Conservation (phyloP, 768 basidiomycete species). For the Trametopsis cervina region DNA sequence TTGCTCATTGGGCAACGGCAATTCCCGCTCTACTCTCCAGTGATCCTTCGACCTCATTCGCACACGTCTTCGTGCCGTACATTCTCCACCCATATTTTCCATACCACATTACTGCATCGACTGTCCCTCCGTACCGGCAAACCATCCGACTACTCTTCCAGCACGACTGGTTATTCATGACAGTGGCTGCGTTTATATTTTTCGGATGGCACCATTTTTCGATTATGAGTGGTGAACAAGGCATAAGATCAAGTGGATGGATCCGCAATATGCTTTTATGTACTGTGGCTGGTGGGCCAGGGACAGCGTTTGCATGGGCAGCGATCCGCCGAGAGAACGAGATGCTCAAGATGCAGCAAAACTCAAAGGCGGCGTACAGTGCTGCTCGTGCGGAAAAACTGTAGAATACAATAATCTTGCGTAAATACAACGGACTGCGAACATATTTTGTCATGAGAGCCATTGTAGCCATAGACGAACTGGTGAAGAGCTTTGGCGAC, state of each 20-base stretch:
- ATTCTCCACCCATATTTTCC: conserved; percentile 8
- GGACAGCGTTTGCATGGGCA: conserved; percentile 9
- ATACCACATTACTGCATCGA: neutral
- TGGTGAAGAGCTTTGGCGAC: too few species aligned
- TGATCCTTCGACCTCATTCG: conserved; percentile 9
- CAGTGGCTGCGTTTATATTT: conserved; percentile 5
- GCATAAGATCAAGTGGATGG: neutral
- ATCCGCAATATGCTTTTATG: neutral
- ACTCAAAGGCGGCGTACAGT: too few species aligned
- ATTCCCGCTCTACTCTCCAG: conserved; percentile 1
- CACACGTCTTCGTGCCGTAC: conserved; percentile 8
- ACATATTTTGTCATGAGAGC: neutral
- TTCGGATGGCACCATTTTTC: conserved; percentile 4
- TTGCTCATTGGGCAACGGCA: conserved; percentile 1
- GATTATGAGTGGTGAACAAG: neutral
- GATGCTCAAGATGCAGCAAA: too few species aligned
- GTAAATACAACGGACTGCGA: neutral
- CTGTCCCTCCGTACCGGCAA: conserved; percentile 6
- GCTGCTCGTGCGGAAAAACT: too few species aligned
- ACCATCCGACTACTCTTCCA: conserved; percentile 9
- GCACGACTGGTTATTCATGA: conserved; percentile 13
- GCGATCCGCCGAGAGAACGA: conserved; percentile 10
- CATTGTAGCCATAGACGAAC: too few species aligned
- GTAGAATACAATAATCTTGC: too few species aligned
- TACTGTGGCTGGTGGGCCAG: conserved; percentile 5